phyloP scores from a whole-genome alignment of 768 basidiomycete species.

The Podaxis pistillaris region DNA sequence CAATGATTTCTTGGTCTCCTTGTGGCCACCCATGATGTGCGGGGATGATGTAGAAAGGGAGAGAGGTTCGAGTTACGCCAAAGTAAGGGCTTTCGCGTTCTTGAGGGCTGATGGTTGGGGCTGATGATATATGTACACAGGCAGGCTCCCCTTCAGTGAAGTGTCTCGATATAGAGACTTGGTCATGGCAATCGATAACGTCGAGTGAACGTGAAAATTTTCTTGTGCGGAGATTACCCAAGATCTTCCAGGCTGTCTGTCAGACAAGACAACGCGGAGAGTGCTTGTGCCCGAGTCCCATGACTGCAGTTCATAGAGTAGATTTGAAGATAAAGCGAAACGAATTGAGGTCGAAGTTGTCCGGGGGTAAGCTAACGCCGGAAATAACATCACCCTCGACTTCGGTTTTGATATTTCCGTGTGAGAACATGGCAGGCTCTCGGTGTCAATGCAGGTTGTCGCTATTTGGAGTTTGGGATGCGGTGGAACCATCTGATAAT shows the following conservation, averaged over 20 bases:
- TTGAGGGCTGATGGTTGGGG: background rate
- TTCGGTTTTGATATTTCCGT: no score
- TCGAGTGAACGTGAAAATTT: background rate
- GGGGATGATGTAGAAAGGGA: background rate
- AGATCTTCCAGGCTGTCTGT: background rate
- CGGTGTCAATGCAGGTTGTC: no score
- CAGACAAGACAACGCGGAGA: background rate
- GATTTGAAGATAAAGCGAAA: background rate
- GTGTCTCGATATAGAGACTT: no score
- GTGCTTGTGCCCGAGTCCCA: background rate
- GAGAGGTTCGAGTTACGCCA: background rate
- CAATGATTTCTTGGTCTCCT: background rate
- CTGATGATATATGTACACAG: background rate
- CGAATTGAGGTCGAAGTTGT: background rate
- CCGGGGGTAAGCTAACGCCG: no score
- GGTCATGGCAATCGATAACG: background rate
- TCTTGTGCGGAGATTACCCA: background rate
- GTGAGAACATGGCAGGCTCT: no score
- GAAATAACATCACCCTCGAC: no score
- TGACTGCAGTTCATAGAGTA: background rate
- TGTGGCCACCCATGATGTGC: background rate
- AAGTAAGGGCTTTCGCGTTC: background rate
- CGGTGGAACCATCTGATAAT: no score
- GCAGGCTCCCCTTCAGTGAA: no score
- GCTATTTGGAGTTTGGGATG: no score